Conservation (phyloP, 1,139 yeast genomes). For the Meyerozyma smithsonii region DNA sequence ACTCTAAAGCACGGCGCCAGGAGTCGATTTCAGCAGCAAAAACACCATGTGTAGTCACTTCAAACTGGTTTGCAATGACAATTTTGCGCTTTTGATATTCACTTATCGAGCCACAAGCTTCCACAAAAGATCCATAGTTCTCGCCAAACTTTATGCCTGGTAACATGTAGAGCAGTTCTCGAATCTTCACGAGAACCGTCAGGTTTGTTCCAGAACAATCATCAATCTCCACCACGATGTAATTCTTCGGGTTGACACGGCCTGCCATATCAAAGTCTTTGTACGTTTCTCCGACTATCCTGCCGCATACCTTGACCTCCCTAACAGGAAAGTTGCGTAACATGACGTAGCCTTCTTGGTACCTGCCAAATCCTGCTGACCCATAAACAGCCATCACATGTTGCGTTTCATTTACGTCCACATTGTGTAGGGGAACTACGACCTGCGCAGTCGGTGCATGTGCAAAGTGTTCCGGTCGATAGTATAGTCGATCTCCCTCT, state of each 20-base stretch:
- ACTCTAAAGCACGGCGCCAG: slow-evolving; percentile 9
- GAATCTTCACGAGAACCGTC: slow-evolving; percentile 8
- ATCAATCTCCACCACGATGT: slow-evolving; percentile 7
- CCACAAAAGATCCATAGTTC: slow-evolving; percentile 6
- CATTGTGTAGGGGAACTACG: slow-evolving; percentile 9
- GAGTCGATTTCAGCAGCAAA: slow-evolving; percentile 9
- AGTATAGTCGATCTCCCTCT: background rate
- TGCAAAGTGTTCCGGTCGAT: background rate
- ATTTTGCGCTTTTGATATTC: background rate
- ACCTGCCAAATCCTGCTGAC: slow-evolving; percentile 7
- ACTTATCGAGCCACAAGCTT: slow-evolving; percentile 8
- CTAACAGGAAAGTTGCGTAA: slow-evolving; percentile 11
- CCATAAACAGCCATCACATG: slow-evolving; percentile 11
- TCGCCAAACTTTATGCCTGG: background rate
- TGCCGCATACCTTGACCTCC: slow-evolving; percentile 7
- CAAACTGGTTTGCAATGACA: background rate
- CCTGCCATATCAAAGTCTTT: slow-evolving; percentile 4
- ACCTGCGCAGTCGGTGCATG: slow-evolving; percentile 9
- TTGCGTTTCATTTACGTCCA: slow-evolving; percentile 8
- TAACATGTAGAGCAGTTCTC: background rate
- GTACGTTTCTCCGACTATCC: slow-evolving; percentile 7
- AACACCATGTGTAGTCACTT: background rate
- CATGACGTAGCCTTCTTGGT: slow-evolving; percentile 9
- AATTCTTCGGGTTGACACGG: slow-evolving; percentile 3
- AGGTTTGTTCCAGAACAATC: slow-evolving; percentile 11